Percentiles rank a stretch among this genome's conserved stretches.
Evolutionary conservation across 306 rosid genomes (phyloP).

Genomic region (Cucurbita maxima): DNA sequence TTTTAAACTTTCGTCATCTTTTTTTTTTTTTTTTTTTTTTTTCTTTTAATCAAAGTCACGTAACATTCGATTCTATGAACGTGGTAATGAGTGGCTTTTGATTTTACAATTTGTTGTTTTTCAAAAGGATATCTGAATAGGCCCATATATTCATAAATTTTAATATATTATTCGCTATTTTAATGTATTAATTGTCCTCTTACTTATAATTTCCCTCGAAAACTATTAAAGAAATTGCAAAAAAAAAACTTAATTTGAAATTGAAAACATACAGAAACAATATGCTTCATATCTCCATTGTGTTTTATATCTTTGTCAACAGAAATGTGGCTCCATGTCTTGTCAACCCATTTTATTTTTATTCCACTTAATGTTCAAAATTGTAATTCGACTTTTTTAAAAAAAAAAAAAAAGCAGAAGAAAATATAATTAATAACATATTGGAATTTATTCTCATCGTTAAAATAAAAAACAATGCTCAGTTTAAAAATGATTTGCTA

Average conservation of each 20-base stretch:
- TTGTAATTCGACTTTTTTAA: not conserved
- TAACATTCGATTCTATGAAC: not conserved
- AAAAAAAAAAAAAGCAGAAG: not conserved
- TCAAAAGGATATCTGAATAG: not conserved
- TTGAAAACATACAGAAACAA: not conserved
- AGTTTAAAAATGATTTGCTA: not conserved
- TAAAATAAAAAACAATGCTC: not conserved
- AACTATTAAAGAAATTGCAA: no score
- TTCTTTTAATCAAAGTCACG: not conserved
- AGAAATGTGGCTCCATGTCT: not conserved
- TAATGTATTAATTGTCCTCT: not conserved
- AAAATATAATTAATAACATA: not conserved
- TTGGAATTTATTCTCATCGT: not conserved
- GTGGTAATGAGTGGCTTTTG: not conserved
- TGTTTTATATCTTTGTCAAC: not conserved
- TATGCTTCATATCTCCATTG: not conserved
- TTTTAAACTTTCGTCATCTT: no score
- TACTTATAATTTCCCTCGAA: no score
- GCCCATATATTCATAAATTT: not conserved
- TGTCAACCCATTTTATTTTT: not conserved
- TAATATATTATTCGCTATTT: not conserved
- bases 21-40: no score
- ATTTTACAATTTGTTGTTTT: not conserved
- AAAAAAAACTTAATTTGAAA: no score
- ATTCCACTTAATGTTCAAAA: not conserved